Base-by-base conservation (phyloP, 1,139 yeast genomes). In the Candida tetrigidarum region DNA sequence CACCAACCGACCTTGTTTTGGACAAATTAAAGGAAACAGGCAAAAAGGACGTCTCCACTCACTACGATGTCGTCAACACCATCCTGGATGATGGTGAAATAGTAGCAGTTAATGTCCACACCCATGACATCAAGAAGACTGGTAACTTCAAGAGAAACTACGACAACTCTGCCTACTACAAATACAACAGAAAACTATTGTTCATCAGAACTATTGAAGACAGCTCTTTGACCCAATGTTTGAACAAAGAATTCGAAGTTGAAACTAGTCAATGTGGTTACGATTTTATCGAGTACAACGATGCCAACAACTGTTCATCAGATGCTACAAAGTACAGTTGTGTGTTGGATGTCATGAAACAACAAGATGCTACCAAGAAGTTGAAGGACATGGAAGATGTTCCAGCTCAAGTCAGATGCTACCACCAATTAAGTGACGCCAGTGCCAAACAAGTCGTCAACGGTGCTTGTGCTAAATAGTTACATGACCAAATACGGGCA, bases 391-490 rank as follows among this genome's bases (percentile, higher is more conserved):
- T 52, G 56, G 54, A 46, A 33, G 32, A 38, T 34, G 50, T 48
- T 34, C 54, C 56, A 26, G 56, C 56, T 38, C 56, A 52, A 50
- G 54, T 51, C 29, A 52, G 56, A 47, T 52, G 56, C 36, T 52
- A 48, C 39, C 48, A 52, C 12, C 37, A 41, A 16, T 39, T 52
- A 12, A 27, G 37, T n/a, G 41, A 37, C 15, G 56, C 56, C 34
- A 25, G 36, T 33, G 37, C 33, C 33, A 47, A 41, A 28, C 37
- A 45, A 29, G 52, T 48, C 23, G 39, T 34, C 33, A 45, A 45
- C 34, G 56, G 56, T 48, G 56, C 56, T 35, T 52, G 56, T 46
- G 47, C 46, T 33, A 46, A 46, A 18, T 48, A 47, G 33, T 8
- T n/a, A n/a, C n/a, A n/a, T n/a, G n/a, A n/a, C n/a, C n/a, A n/a